Evolutionary conservation across 163 green algal species (phyloP).

Genomic region (Trebouxia gelatinosa): DNA sequence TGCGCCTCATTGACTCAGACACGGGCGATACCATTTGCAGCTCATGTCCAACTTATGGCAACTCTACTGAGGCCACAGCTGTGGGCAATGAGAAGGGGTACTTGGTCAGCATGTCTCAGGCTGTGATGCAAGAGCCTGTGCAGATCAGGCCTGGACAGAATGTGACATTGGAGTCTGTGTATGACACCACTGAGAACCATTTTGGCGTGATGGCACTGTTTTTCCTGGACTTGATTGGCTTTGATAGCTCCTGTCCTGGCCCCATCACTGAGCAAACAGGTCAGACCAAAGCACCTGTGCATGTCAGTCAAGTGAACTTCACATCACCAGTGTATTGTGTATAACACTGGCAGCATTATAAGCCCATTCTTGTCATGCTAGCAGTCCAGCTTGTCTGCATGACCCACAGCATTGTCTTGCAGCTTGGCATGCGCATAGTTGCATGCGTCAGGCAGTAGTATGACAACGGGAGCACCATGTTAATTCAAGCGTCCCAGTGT

Average conservation of each 20-base stretch:
- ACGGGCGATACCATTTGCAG: conserved; percentile 35
- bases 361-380: background rate
- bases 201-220: conserved; percentile 24
- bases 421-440: no score
- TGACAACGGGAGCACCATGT: no score
- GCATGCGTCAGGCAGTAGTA: no score
- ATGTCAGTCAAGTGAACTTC: background rate
- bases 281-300: background rate
- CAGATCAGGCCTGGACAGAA: background rate
- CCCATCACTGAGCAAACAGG: background rate
- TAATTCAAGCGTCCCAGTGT: background rate
- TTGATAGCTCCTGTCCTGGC: background rate
- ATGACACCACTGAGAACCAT: background rate
- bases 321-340: background rate
- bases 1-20: conserved; percentile 33
- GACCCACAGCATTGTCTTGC: background rate
- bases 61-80: background rate
- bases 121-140: background rate
- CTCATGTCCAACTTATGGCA: conserved; percentile 35
- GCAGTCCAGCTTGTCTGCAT: background rate
- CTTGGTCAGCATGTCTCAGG: conserved; percentile 35
- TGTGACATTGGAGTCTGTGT: conserved; percentile 1
- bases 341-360: background rate
- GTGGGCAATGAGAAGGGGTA: conserved; percentile 40
- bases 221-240: background rate